Evolutionary conservation across 2,329 filamentous ascomycete species (phyloP).

Genomic region (Beauveria sp.): DNA sequence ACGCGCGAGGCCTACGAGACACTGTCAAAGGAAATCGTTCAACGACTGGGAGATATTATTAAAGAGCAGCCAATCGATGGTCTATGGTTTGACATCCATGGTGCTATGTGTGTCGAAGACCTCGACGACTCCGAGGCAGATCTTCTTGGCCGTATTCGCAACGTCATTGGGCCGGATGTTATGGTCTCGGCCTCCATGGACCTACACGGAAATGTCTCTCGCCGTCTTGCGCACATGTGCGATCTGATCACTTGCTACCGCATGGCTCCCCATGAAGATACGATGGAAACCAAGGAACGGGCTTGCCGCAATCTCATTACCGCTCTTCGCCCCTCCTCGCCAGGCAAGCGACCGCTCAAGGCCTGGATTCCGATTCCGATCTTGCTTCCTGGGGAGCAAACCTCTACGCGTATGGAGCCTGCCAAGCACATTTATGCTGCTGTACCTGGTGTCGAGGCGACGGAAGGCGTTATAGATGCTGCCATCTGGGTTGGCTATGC

Average conservation of each 20-base stretch:
- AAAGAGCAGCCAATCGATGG: conserved; percentile 31
- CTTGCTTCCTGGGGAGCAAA: conserved; percentile 46
- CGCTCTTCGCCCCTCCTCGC: conserved; percentile 22
- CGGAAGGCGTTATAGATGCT: conserved; percentile 38
- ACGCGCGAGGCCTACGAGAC: conserved; percentile 37
- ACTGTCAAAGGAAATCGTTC: conserved; percentile 33
- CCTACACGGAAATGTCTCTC: conserved; percentile 46
- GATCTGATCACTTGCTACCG: conserved; percentile 47
- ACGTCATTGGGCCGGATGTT: conserved; percentile 35
- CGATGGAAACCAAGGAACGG: conserved; percentile 40
- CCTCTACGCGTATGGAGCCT: conserved; percentile 44
- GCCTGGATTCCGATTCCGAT: conserved; percentile 46
- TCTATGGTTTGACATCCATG: conserved; percentile 49
- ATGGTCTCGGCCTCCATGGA: conserved; percentile 48
- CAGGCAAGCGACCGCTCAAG: conserved; percentile 34
- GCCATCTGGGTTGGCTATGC: conserved; percentile 49
- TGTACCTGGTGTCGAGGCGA: conserved; percentile 34
- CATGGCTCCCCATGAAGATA: conserved; percentile 44
- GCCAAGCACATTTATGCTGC: conserved; percentile 42
- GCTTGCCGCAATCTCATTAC: conserved; percentile 41
- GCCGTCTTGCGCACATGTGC: conserved; percentile 37
- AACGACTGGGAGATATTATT: conserved; percentile 30
- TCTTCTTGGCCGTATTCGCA: conserved; percentile 36
- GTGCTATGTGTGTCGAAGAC: conserved; percentile 45
- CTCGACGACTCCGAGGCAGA: conserved; percentile 41